Conservation (phyloP, 306 rosid species). For the Benincasa hispida region DNA sequence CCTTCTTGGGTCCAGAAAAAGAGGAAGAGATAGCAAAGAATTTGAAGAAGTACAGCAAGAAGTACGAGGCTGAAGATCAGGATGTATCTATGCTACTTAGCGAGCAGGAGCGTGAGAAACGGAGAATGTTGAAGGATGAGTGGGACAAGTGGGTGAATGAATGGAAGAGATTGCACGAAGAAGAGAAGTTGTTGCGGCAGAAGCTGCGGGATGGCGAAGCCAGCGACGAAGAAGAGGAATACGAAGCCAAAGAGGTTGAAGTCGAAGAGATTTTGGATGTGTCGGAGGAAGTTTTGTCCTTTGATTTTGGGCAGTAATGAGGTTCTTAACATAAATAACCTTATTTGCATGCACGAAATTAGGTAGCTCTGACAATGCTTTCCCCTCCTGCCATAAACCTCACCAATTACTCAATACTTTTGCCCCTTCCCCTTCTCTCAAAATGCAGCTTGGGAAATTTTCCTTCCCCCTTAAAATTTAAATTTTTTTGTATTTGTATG, state of each 20-base stretch:
- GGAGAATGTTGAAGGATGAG: constrained; percentile 65
- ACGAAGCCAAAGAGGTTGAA: constrained; percentile 78
- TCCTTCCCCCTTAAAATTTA: background rate
- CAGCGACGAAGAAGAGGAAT: constrained; percentile 89
- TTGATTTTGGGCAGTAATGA: constrained; percentile 20
- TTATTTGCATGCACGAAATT: background rate
- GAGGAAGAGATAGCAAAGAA: constrained; percentile 88
- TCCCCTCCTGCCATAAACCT: background rate
- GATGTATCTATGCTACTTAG: constrained; percentile 67
- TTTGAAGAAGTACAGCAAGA: constrained; percentile 87
- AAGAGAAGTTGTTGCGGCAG: constrained; percentile 25
- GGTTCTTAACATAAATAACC: background rate
- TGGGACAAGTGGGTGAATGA: constrained; percentile 74
- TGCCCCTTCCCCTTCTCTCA: background rate
- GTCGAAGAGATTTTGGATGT: constrained; percentile 57
- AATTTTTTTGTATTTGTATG: background rate
- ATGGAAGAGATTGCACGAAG: constrained; percentile 65
- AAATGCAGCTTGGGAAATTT: background rate
- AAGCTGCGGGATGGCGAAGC: constrained; percentile 74
- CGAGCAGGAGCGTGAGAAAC: constrained; percentile 83
- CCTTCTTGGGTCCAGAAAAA: constrained; percentile 63
- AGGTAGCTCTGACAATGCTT: too few species aligned
- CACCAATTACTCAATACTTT: background rate
- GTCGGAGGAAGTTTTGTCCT: constrained; percentile 41
- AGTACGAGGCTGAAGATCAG: constrained; percentile 83